These are phyloP conservation scores for Trematosphaeria pertusa DNA, from an alignment of 2,329 filamentous ascomycete genomes.

Conservation along the genomic window DNA sequence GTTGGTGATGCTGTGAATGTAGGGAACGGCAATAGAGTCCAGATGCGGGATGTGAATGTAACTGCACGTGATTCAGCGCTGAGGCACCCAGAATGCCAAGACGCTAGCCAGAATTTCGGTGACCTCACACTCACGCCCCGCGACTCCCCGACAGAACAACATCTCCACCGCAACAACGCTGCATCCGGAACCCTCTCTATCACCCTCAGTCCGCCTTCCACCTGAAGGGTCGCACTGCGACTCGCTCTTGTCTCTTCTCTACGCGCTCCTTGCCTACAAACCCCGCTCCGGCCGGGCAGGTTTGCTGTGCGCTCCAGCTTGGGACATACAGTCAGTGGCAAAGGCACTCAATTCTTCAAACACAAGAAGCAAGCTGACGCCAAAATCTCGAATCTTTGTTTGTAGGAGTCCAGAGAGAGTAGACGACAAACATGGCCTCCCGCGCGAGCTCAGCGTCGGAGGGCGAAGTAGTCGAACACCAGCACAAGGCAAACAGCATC, in stretches of 20 bases:
- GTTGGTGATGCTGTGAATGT: too few species aligned
- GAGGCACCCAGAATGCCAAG: too few species aligned
- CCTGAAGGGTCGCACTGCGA: slow-evolving; percentile 12
- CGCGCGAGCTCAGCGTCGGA: slow-evolving; percentile 38
- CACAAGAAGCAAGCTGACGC: slow-evolving; percentile 43
- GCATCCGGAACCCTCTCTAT: slow-evolving; percentile 18
- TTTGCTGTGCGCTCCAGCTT: slow-evolving; percentile 30
- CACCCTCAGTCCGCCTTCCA: slow-evolving; percentile 12
- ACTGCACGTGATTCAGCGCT: too few species aligned
- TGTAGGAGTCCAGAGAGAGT: slow-evolving; percentile 16
- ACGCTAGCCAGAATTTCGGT: not conserved
- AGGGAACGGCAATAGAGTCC: too few species aligned
- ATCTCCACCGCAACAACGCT: slow-evolving; percentile 14
- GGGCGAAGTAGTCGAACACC: slow-evolving; percentile 35
- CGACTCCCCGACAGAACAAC: slow-evolving; percentile 8
- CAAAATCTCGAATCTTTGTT: slow-evolving; percentile 19
- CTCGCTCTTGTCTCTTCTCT: slow-evolving; percentile 34
- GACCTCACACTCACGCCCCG: not conserved
- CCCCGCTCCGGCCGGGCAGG: slow-evolving; percentile 28
- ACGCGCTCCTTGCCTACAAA: slow-evolving; percentile 34
- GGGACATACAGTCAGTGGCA: slow-evolving; percentile 47
- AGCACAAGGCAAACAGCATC: slow-evolving; percentile 45
- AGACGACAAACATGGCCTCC: slow-evolving; percentile 30
- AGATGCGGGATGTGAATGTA: too few species aligned
- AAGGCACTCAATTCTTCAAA: slow-evolving; percentile 35